These are phyloP conservation scores for Acacia confusa DNA, from an alignment of 306 rosid genomes.

Conservation along the genomic window DNA sequence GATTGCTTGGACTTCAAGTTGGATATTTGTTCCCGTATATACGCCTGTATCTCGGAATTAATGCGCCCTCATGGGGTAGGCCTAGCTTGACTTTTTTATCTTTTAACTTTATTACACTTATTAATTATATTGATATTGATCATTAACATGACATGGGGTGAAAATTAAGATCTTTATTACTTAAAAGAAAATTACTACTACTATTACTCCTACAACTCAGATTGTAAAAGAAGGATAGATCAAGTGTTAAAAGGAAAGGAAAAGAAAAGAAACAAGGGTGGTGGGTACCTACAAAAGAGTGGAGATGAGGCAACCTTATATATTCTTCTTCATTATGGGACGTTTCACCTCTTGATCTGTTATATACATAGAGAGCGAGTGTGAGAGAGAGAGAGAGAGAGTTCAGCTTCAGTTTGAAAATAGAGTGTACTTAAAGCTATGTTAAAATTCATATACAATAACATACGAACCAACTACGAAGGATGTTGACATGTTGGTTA, in stretches of 20 bases:
- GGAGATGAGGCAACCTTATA: constrained; percentile 67
- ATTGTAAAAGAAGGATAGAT: neutral
- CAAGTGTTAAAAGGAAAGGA: neutral
- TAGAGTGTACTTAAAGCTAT: constrained; percentile 70
- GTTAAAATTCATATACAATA: constrained; percentile 29
- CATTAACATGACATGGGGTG: neutral
- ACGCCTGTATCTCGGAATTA: constrained; percentile 38
- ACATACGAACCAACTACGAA: constrained; percentile 56
- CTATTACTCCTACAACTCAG: neutral
- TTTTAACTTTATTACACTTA: neutral
- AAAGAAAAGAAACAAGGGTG: constrained; percentile 19
- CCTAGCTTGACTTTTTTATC: neutral
- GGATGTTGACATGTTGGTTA: neutral
- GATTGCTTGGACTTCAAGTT: constrained; percentile 68
- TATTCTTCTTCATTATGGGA: constrained; percentile 40
- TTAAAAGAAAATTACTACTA: constrained; percentile 14
- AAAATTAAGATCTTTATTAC: constrained; percentile 8
- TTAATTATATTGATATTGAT: neutral
- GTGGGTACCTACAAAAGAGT: constrained; percentile 54
- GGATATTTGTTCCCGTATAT: constrained; percentile 45
- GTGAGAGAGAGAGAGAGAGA: constrained; percentile 31
- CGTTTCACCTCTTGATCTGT: constrained; percentile 65
- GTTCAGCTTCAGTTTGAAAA: constrained; percentile 70
- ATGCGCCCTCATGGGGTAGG: constrained; percentile 4
- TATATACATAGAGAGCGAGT: neutral